Percentiles rank a stretch among this genome's conserved stretches.
Conservation (phyloP, 169 alveolate species). For the Ophryocystis elektroscirrha region DNA sequence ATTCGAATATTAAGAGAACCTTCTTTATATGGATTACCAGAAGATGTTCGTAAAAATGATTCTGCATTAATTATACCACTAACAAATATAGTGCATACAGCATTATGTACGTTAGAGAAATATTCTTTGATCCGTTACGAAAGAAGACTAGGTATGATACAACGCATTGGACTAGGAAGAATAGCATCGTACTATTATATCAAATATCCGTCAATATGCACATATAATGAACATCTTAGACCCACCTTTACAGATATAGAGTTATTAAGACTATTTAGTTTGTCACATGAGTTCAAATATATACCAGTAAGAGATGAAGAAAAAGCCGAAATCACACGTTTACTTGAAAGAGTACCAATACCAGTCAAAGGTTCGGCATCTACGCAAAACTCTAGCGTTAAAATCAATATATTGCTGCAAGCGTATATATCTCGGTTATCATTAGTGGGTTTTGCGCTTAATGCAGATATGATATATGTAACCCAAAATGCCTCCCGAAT, state of each 20-base stretch:
- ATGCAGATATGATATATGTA: conserved; percentile 90
- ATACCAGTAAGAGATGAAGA: conserved; percentile 92
- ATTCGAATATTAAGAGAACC: conserved; percentile 72
- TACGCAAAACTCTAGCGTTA: conserved; percentile 57
- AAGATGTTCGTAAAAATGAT: conserved; percentile 12
- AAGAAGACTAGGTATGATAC: conserved; percentile 45
- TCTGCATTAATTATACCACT: conserved; percentile 14
- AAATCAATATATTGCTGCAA: conserved; percentile 78
- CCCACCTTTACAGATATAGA: conserved; percentile 75
- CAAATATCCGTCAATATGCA: conserved; percentile 66
- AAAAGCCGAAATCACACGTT: conserved; percentile 65
- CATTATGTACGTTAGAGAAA: conserved; percentile 66
- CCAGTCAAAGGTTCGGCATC: conserved; percentile 59
- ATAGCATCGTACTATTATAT: conserved; percentile 92
- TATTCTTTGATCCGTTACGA: conserved; percentile 76
- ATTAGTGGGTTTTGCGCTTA: conserved; percentile 83
- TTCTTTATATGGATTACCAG: conserved; percentile 54
- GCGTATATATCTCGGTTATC: conserved; percentile 80
- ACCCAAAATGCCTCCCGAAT: conserved; percentile 95
- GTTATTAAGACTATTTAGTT: conserved; percentile 71
- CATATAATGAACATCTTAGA: conserved; percentile 64
- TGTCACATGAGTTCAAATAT: conserved; percentile 78
- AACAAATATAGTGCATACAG: conserved; percentile 46
- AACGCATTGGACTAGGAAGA: conserved; percentile 83
- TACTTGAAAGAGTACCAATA: conserved; percentile 75